Evolutionary conservation across 331 rosid genomes (phyloP).

Genomic region (Malus hybrid): DNA sequence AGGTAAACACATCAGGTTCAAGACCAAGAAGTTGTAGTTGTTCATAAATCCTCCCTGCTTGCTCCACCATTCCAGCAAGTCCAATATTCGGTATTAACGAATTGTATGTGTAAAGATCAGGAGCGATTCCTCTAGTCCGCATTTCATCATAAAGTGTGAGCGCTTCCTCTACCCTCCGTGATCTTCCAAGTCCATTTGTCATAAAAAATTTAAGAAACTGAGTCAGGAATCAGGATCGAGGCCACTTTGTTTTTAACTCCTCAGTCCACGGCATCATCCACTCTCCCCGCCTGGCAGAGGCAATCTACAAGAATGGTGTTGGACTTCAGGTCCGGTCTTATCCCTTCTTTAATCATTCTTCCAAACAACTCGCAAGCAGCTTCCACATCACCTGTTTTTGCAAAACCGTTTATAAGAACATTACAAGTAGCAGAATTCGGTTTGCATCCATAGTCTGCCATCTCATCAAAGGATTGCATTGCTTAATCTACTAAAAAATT

Average conservation of each 20-base stretch:
- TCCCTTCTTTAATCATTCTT: slow-evolving; percentile 77
- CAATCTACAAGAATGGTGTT: slow-evolving; percentile 82
- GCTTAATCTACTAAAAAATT: too few species aligned
- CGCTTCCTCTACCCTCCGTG: slow-evolving; percentile 60
- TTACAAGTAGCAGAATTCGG: too few species aligned
- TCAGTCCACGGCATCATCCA: slow-evolving; percentile 71
- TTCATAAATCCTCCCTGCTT: slow-evolving; percentile 62
- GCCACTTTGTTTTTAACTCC: slow-evolving; percentile 73
- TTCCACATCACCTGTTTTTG: slow-evolving; percentile 63
- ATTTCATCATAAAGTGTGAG: slow-evolving; percentile 36
- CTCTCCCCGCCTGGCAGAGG: slow-evolving; percentile 52
- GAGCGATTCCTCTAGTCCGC: slow-evolving; percentile 5
- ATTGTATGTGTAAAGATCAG: slow-evolving; percentile 75
- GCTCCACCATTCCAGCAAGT: slow-evolving; percentile 73
- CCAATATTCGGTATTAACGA: slow-evolving; percentile 75
- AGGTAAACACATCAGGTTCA: slow-evolving; percentile 86
- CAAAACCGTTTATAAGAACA: slow-evolving; percentile 81
- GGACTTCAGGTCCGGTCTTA: slow-evolving; percentile 85
- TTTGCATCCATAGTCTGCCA: too few species aligned
- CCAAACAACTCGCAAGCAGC: slow-evolving; percentile 54
- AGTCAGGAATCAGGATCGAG: slow-evolving; percentile 73
- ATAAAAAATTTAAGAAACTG: slow-evolving; percentile 64
- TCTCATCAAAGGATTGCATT: too few species aligned
- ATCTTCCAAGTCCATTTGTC: slow-evolving; percentile 77
- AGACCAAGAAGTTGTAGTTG: slow-evolving; percentile 66